A percentile compares a stretch with the other conserved stretches of the same genome.
Evolutionary conservation across 805 yeast genomes (phyloP).

Genomic region (Candida tammaniensis): DNA sequence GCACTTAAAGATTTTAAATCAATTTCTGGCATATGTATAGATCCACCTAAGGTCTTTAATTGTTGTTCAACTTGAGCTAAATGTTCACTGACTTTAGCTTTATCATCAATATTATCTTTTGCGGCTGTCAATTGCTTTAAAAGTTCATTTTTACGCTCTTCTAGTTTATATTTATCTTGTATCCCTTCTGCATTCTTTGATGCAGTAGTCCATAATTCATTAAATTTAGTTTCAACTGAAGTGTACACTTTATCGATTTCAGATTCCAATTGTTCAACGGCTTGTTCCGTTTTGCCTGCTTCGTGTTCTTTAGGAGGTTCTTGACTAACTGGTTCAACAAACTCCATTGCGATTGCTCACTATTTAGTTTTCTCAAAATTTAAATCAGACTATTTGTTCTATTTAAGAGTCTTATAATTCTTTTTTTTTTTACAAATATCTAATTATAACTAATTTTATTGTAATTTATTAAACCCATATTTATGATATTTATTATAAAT

Average conservation of each 20-base stretch:
- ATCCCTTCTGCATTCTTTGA: constrained; percentile 28
- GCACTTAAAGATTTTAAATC: constrained; percentile 19
- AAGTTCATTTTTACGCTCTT: constrained; percentile 26
- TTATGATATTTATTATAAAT: too few relatives aligned
- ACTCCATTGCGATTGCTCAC: too few relatives aligned
- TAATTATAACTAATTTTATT: too few relatives aligned
- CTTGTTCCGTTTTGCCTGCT: constrained; percentile 48
- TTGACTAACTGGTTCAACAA: constrained; percentile 26
- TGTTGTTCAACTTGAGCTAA: constrained; percentile 27
- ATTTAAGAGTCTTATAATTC: too few relatives aligned
- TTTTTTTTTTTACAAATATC: too few relatives aligned
- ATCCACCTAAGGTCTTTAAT: constrained; percentile 21
- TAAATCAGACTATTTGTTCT: too few relatives aligned
- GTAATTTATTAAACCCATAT: too few relatives aligned
- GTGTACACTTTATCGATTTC: constrained; percentile 52
- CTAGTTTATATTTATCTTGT: constrained; percentile 27
- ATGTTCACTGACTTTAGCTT: constrained; percentile 20
- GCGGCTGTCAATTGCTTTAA: constrained; percentile 27
- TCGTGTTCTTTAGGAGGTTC: constrained; percentile 14
- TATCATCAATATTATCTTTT: constrained; percentile 21
- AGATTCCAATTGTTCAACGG: constrained; percentile 49
- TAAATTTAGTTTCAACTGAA: constrained; percentile 39
- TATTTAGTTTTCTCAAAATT: too few relatives aligned
- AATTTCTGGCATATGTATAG: constrained; percentile 15
- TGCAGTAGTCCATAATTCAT: constrained; percentile 32